Evolutionary conservation across 2,329 filamentous ascomycete species (phyloP).

Genomic region (Exophiala oligosperma): DNA sequence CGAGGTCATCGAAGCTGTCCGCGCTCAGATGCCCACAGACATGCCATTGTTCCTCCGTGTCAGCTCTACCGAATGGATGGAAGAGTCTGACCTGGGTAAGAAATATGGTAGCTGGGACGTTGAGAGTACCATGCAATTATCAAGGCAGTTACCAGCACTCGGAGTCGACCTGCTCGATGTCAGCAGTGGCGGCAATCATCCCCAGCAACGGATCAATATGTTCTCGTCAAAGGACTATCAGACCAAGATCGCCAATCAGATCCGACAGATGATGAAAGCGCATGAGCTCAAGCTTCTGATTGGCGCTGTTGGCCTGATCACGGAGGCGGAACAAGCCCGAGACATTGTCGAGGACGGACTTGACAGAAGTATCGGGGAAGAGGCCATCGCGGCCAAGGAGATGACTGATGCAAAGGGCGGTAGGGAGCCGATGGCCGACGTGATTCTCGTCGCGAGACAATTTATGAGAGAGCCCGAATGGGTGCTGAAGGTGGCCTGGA

Average conservation of each 20-base stretch:
- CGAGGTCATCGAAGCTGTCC: conserved; percentile 66
- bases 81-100: conserved; percentile 57
- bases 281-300: conserved; percentile 46
- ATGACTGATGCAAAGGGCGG: conserved; percentile 25
- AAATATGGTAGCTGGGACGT: conserved; percentile 60
- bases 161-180: conserved; percentile 86
- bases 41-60: conserved; percentile 77
- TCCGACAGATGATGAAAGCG: conserved; percentile 42
- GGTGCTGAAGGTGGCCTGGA: conserved; percentile 53
- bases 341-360: conserved; percentile 43
- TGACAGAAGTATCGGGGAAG: conserved; percentile 23
- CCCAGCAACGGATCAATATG: conserved; percentile 43
- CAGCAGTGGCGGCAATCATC: conserved; percentile 66
- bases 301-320: conserved; percentile 56
- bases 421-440: conserved; percentile 40
- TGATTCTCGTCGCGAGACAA: conserved; percentile 53
- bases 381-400: conserved; percentile 25
- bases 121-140: conserved; percentile 65
- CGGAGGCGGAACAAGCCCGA: conserved; percentile 52
- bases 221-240: conserved; percentile 50
- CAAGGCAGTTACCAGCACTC: conserved; percentile 64
- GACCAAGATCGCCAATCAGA: conserved; percentile 47
- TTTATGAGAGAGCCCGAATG: conserved; percentile 58
- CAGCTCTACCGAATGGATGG: conserved; percentile 73
- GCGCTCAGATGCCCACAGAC: conserved; percentile 61